Conservation (phyloP, 1,284 basidiomycete species). For the Xerocomus nothofagi region DNA sequence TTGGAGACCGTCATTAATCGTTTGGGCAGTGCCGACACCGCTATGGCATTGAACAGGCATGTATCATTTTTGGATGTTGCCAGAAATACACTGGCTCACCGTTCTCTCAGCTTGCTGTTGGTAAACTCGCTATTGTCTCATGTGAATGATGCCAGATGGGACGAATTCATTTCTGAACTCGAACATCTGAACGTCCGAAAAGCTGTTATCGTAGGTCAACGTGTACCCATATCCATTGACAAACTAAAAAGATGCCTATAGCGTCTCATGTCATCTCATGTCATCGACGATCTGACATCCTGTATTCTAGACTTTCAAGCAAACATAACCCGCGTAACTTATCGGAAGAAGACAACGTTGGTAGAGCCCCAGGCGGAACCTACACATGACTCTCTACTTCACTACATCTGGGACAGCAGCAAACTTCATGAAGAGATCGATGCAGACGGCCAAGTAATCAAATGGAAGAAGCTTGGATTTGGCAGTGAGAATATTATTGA, state of each 20-base stretch:
- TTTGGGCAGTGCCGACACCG: slow-evolving; percentile 79
- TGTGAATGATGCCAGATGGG: slow-evolving; percentile 74
- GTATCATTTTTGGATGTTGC: slow-evolving; percentile 21
- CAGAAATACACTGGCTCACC: slow-evolving; percentile 12
- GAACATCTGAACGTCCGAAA: slow-evolving; percentile 81
- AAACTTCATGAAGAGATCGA: slow-evolving; percentile 55
- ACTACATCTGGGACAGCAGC: slow-evolving; percentile 72
- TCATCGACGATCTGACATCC: slow-evolving; percentile 82
- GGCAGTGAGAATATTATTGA: slow-evolving; percentile 75
- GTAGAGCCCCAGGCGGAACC: slow-evolving; percentile 70
- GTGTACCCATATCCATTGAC: not conserved
- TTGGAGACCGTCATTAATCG: slow-evolving; percentile 79
- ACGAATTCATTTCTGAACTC: slow-evolving; percentile 74
- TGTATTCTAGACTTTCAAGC: slow-evolving; percentile 92
- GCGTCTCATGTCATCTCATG: slow-evolving; percentile 86
- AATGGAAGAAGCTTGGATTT: slow-evolving; percentile 84
- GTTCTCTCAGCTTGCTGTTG: slow-evolving; percentile 69
- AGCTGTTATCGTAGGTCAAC: slow-evolving; percentile 72
- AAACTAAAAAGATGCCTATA: slow-evolving; percentile 35
- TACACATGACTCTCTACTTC: slow-evolving; percentile 61
- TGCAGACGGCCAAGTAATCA: slow-evolving; percentile 48
- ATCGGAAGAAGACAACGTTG: slow-evolving; percentile 75
- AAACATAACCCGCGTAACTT: slow-evolving; percentile 80
- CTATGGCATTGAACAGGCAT: slow-evolving; percentile 82
- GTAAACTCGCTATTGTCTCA: slow-evolving; percentile 86